These are phyloP conservation scores for Macadamia integrifolia DNA, from an alignment of 164 flowering plant genomes.

Conservation along the genomic window DNA sequence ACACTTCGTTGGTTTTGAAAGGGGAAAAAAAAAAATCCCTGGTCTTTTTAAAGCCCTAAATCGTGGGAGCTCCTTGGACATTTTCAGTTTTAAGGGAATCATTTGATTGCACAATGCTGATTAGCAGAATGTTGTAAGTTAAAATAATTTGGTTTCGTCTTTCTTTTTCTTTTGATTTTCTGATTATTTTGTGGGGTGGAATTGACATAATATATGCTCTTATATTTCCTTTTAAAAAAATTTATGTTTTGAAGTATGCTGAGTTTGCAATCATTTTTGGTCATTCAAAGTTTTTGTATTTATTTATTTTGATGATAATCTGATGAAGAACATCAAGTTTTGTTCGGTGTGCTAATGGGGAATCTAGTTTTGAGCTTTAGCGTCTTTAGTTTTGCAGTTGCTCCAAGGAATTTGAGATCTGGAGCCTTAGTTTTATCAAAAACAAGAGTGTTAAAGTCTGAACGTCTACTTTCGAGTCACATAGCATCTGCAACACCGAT, in stretches of 20 bases:
- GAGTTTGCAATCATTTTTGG: neutral
- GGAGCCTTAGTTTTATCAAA: conserved; percentile 9
- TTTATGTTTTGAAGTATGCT: neutral
- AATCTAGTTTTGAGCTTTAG: neutral
- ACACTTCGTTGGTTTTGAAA: neutral
- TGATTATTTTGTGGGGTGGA: no score
- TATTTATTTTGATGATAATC: neutral
- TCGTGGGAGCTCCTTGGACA: neutral
- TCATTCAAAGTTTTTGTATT: neutral
- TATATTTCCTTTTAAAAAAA: neutral
- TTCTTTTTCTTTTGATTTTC: no score
- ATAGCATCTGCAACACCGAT: conserved; percentile 2
- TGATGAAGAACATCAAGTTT: neutral
- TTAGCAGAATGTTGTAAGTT: no score
- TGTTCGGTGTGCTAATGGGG: neutral
- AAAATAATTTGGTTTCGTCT: no score
- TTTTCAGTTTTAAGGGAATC: neutral
- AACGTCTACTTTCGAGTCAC: conserved; percentile 9
- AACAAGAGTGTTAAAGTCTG: conserved; percentile 18
- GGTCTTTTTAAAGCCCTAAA: neutral
- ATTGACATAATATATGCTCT: neutral
- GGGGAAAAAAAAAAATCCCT: neutral
- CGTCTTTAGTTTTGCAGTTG: conserved; percentile 33
- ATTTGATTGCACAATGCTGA: neutral
- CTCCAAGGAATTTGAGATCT: conserved; percentile 14